Conservation (phyloP, 129 eudicot species). For the Logfia minima region DNA sequence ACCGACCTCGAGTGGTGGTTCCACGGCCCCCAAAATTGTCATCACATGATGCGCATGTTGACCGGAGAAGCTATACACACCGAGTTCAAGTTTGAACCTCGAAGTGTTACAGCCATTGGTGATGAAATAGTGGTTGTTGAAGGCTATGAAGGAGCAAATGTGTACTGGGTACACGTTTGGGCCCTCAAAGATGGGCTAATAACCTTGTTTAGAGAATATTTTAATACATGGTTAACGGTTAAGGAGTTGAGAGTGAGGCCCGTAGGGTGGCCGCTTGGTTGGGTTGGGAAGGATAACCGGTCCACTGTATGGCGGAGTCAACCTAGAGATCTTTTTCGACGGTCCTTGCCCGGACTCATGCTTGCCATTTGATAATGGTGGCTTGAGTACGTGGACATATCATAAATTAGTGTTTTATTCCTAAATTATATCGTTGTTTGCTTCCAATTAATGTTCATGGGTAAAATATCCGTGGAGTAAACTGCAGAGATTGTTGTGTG, state of each 20-base stretch:
- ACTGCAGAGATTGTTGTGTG: too few relatives aligned
- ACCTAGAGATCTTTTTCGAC: constrained; percentile 53
- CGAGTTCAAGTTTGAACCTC: constrained; percentile 60
- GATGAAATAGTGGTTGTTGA: constrained; percentile 68
- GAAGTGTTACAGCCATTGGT: constrained; percentile 49
- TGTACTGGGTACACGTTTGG: constrained; percentile 95
- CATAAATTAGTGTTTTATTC: neutral
- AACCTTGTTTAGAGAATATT: constrained; percentile 73
- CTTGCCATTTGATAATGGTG: constrained; percentile 52
- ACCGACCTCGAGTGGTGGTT: constrained; percentile 78
- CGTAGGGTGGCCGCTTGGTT: constrained; percentile 29
- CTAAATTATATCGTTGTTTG: too few relatives aligned
- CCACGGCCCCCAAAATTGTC: constrained; percentile 83
- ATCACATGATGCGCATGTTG: constrained; percentile 85
- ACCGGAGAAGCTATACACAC: constrained; percentile 54
- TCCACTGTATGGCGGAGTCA: constrained; percentile 74
- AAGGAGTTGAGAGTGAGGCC: constrained; percentile 48
- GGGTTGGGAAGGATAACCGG: constrained; percentile 26
- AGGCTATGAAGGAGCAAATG: constrained; percentile 80
- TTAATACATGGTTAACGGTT: constrained; percentile 82
- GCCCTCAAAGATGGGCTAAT: constrained; percentile 57
- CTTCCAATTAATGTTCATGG: too few relatives aligned
- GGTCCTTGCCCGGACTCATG: constrained; percentile 76
- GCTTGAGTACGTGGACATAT: neutral
- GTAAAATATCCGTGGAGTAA: too few relatives aligned